phyloP scores from a whole-genome alignment of 2,329 filamentous ascomycete genomes.

The Colletotrichum sp. region DNA sequence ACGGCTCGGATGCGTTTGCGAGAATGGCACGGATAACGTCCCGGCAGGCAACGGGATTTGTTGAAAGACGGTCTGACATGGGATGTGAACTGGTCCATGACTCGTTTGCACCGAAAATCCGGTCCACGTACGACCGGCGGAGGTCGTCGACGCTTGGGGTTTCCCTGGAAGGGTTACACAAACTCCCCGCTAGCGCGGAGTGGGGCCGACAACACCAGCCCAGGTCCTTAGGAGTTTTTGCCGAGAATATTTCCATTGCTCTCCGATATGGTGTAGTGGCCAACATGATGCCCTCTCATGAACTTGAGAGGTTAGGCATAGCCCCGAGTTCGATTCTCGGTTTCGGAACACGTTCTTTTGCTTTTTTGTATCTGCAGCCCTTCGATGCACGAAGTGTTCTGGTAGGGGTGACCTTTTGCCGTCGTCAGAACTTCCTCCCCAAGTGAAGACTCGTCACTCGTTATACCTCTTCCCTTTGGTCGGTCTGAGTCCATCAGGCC shows the following conservation, averaged over 20 bases:
- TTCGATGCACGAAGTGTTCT: background rate
- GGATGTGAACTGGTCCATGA: background rate
- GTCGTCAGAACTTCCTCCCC: background rate
- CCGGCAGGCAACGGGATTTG: background rate
- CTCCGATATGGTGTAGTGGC: conserved; percentile 21
- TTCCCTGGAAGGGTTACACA: background rate
- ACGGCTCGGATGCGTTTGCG: background rate
- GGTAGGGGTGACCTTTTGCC: background rate
- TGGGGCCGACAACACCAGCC: background rate
- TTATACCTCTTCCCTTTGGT: background rate
- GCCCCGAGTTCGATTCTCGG: conserved; percentile 20
- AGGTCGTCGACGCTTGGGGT: background rate
- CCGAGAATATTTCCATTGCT: rapidly evolving
- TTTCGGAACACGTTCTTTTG: background rate
- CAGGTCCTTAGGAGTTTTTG: background rate
- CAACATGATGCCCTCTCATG: conserved; percentile 16
- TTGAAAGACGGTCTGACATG: background rate
- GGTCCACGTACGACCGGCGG: background rate
- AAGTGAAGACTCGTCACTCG: background rate
- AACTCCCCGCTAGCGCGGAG: background rate
- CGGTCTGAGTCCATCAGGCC: background rate
- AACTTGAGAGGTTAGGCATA: conserved; percentile 3
- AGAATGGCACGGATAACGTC: background rate
- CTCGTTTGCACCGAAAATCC: background rate
- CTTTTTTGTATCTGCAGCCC: background rate